Evolutionary conservation across 768 basidiomycete genomes (phyloP).

Genomic region (Clitopilus passeckerianus): DNA sequence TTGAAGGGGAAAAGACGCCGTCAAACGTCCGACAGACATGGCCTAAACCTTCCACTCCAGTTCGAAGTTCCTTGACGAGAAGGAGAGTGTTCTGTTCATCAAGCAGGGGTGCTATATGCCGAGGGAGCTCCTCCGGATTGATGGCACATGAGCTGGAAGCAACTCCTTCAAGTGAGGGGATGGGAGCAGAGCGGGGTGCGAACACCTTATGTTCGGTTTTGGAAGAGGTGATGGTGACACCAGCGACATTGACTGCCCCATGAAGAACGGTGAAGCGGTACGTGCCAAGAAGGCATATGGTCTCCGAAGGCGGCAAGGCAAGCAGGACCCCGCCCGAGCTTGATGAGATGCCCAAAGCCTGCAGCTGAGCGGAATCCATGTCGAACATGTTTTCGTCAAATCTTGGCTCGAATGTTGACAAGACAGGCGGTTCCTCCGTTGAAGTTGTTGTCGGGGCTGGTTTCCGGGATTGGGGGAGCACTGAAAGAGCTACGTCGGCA

Average conservation of each 20-base stretch:
- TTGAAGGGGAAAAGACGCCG: slow-evolving; percentile 52
- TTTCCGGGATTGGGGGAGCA: slow-evolving; percentile 12
- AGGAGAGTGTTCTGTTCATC: slow-evolving; percentile 33
- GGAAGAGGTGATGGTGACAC: slow-evolving; percentile 43
- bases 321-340: slow-evolving; percentile 26
- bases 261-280: slow-evolving; percentile 58
- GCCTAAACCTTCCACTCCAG: slow-evolving; percentile 65
- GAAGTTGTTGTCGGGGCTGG: neutral
- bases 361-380: slow-evolving; percentile 35
- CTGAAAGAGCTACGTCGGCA: slow-evolving; percentile 10
- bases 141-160: slow-evolving; percentile 6
- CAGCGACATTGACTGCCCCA: slow-evolving; percentile 56
- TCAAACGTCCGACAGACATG: slow-evolving; percentile 58
- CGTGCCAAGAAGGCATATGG: slow-evolving; percentile 64
- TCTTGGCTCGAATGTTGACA: slow-evolving; percentile 50
- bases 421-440: slow-evolving; percentile 10
- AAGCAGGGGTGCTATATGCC: slow-evolving; percentile 11
- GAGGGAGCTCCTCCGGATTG: slow-evolving; percentile 11
- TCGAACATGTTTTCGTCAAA: slow-evolving; percentile 39
- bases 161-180: slow-evolving; percentile 43
- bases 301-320: slow-evolving; percentile 41
- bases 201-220: slow-evolving; percentile 47
- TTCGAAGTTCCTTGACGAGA: slow-evolving; percentile 50
- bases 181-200: slow-evolving; percentile 75
- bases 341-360: slow-evolving; percentile 3